Evolutionary conservation across 2,329 filamentous ascomycete genomes (phyloP), one percentile per base, ranked within the genome.

Genomic region (Sporothrix variecibatus): DNA sequence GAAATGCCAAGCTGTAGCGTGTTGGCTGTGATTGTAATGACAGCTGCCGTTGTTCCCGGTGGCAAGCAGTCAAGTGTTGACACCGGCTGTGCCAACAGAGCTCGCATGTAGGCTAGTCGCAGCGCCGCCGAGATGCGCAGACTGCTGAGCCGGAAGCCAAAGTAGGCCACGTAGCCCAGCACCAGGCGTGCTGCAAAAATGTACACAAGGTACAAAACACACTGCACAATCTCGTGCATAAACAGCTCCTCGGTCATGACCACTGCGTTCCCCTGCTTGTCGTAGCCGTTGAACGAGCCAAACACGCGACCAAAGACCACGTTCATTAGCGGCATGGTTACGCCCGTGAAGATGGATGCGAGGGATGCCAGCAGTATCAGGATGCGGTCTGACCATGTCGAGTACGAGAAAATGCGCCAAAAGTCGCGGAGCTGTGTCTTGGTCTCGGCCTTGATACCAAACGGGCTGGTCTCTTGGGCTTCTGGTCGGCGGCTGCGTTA

Each of bases 121-220:
- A 91, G 84, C 3, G 86, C 86, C 0, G 89, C 87, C 0, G 89
- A 90, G 71, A 90, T 85, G 34, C 88, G 85, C 73, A 91, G 87
- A 49, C 88, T 89, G 71, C 87, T 87, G 81, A 90, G 87, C 11
- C 89, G 86, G 75, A 90, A 90, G 17, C 85, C 83, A 73, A 90
- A 76, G 76, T 80, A 81, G 11, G 80, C 77, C 8, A 79, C 65
- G 51, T 93, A 94, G 74, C 87, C 88, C 17, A 93, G 82, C 34
- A 83, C 79, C 74, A 92, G 89, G 60, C 91, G 89, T 15, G 84
- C 91, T 53, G 93, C 80, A 79, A 94, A 94, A 2, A 94, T 83
- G 72, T 90, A 89, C 72, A 94, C 86, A 77, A 94, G 89, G 79
- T 91, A 93, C 0, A 94, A 84, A 78, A 81, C 79, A 76, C 79